Conservation (phyloP, 257 asterid genomes). For the Orobanche coerulescens region DNA sequence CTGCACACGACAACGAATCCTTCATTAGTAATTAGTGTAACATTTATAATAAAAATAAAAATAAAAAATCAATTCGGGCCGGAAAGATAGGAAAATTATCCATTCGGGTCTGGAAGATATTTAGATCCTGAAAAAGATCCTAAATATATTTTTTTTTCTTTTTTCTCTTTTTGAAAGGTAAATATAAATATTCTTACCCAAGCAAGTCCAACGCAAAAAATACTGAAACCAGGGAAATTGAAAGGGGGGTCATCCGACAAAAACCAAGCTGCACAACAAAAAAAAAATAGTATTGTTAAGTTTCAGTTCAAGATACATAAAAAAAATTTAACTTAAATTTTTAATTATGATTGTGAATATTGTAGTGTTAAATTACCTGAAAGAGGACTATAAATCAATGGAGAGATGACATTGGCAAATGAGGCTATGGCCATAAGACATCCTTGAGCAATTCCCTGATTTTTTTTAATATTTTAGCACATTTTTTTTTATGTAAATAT, state of each 20-base stretch:
- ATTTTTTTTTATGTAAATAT: background rate
- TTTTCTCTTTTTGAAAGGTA: background rate
- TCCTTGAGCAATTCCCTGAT: slow-evolving; percentile 52
- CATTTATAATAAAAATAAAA: no score
- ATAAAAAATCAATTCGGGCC: no score
- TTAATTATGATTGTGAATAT: background rate
- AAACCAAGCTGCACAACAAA: slow-evolving; percentile 45
- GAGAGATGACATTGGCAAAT: slow-evolving; percentile 57
- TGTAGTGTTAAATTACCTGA: slow-evolving; percentile 35
- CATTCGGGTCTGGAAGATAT: no score
- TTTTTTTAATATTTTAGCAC: no score
- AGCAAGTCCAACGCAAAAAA: slow-evolving; percentile 65
- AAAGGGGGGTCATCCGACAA: slow-evolving; percentile 69
- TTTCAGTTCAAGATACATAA: slow-evolving; percentile 14
- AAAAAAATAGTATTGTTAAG: no score
- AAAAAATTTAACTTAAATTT: background rate
- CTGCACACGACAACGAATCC: background rate
- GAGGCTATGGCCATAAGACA: slow-evolving; percentile 56
- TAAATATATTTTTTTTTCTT: no score
- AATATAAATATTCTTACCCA: slow-evolving; percentile 43
- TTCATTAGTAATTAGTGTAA: no score
- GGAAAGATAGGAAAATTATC: no score
- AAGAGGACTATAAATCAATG: slow-evolving; percentile 70
- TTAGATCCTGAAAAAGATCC: no score
- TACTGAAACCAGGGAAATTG: slow-evolving; percentile 79